These are phyloP conservation scores for Heterobasidion annosum DNA, from an alignment of 1,284 basidiomycete species.

Conservation along the genomic window DNA sequence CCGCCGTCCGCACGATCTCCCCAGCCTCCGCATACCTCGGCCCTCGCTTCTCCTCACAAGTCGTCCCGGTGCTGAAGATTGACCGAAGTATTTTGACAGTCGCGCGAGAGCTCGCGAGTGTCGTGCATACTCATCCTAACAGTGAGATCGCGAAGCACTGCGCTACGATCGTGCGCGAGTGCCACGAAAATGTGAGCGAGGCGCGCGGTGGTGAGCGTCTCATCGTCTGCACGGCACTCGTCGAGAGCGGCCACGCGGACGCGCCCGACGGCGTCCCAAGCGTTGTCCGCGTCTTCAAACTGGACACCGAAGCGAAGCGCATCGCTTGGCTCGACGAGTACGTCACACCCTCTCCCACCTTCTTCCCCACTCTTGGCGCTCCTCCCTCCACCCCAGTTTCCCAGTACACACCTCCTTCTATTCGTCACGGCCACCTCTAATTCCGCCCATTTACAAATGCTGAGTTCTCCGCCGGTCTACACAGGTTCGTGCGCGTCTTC, in stretches of 20 bases:
- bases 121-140: slow-evolving; percentile 33
- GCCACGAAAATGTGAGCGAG: slow-evolving; percentile 35
- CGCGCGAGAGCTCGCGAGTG: slow-evolving; percentile 40
- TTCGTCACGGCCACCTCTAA: no score
- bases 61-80: slow-evolving; percentile 58
- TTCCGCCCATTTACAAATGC: background rate
- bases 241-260: slow-evolving; percentile 39
- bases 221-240: slow-evolving; percentile 44
- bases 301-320: slow-evolving; percentile 38
- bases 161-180: slow-evolving; percentile 39
- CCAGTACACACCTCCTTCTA: slow-evolving; percentile 7
- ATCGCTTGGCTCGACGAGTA: slow-evolving; percentile 37
- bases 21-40: slow-evolving; percentile 42
- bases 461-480: background rate
- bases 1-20: slow-evolving; percentile 47
- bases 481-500: slow-evolving; percentile 31
- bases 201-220: slow-evolving; percentile 24
- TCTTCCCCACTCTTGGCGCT: background rate
- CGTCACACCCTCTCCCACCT: slow-evolving; percentile 1
- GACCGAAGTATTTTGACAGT: slow-evolving; percentile 45
- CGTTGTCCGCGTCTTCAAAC: slow-evolving; percentile 35
- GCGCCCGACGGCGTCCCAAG: slow-evolving; percentile 31
- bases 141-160: slow-evolving; percentile 43
- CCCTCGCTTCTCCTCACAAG: slow-evolving; percentile 44
- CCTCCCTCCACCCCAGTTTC: slow-evolving; percentile 5